A percentile compares a stretch with the other conserved stretches of the same genome.
Conservation (phyloP, 2,329 filamentous ascomycete species). For the Trichoderma gracile region DNA sequence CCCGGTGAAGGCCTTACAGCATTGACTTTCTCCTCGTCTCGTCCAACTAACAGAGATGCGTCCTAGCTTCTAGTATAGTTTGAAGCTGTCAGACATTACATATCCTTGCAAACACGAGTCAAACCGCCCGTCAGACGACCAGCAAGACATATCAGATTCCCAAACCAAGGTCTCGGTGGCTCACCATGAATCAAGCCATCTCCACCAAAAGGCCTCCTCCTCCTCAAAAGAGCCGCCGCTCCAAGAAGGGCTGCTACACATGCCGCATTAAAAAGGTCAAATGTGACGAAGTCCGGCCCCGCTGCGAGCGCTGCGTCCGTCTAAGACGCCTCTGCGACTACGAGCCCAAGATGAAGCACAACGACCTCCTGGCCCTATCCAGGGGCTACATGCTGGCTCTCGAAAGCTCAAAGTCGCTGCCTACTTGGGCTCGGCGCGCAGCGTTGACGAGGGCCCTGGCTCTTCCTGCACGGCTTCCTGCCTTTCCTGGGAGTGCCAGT, state of each 20-base stretch:
- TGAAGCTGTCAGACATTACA: not conserved
- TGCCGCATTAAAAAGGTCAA: constrained; percentile 39
- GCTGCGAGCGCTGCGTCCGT: constrained; percentile 34
- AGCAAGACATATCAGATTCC: not conserved
- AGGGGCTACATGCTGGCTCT: constrained; percentile 10
- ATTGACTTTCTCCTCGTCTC: not conserved
- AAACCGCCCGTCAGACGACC: not conserved
- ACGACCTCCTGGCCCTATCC: constrained; percentile 12
- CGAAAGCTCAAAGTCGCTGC: constrained; percentile 7
- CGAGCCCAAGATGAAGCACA: constrained; percentile 29
- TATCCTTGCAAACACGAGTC: constrained; percentile 8
- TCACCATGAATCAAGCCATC: constrained; percentile 2
- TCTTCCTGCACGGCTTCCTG: constrained; percentile 25
- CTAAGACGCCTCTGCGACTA: constrained; percentile 36
- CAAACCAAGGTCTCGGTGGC: not conserved
- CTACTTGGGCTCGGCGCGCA: constrained; percentile 21
- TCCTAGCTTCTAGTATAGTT: not conserved
- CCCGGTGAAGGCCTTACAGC: not conserved
- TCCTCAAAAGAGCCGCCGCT: constrained; percentile 27
- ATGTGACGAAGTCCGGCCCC: constrained; percentile 35
- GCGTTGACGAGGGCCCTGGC: constrained; percentile 24
- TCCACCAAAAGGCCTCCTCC: not conserved
- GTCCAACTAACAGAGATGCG: not conserved
- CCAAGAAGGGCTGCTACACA: constrained; percentile 33
- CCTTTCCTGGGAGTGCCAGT: constrained; percentile 28